Percentiles rank a stretch among this genome's conserved stretches.
These are phyloP conservation scores for Hymenotorrendiella dingleyae DNA, from an alignment of 2,329 filamentous ascomycete genomes.

Conservation along the genomic window DNA sequence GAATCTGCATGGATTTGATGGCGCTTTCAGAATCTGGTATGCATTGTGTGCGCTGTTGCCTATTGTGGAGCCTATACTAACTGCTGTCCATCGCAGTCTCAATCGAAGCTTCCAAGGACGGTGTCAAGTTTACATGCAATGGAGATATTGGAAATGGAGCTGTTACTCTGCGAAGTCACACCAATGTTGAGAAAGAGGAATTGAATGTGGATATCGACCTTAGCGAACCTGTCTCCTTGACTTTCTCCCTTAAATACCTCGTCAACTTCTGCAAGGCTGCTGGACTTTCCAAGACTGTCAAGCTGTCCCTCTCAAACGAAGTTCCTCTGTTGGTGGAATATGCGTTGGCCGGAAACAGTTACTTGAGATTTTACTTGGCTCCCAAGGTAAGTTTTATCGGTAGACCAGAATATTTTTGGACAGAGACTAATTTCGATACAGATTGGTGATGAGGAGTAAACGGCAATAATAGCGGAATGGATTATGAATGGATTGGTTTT, in stretches of 20 bases:
- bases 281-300: constrained; percentile 73
- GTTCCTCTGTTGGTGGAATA: constrained; percentile 97
- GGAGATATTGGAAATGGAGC: constrained; percentile 96
- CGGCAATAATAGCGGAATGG: constrained; percentile 11
- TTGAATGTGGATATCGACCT: constrained; percentile 85
- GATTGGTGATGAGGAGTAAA: constrained; percentile 65
- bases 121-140: constrained; percentile 87
- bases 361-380: constrained; percentile 94
- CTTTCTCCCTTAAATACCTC: constrained; percentile 98
- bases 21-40: constrained; percentile 92
- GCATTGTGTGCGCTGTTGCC: constrained; percentile 28
- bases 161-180: constrained; percentile 84
- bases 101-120: constrained; percentile 95
- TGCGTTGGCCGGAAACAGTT: constrained; percentile 70
- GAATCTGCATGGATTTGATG: constrained; percentile 88
- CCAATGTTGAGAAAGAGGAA: constrained; percentile 81
- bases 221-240: constrained; percentile 85
- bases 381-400: constrained; percentile 73
- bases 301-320: constrained; percentile 91
- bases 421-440: constrained; percentile 31
- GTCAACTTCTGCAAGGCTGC: constrained; percentile 99
- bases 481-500: constrained; percentile 24
- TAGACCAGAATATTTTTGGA: background rate
- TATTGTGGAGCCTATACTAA: constrained; percentile 6
- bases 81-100: constrained; percentile 54